Evolutionary conservation across 345 rosid species (phyloP), one percentile per base, ranked within the genome.

Genomic region (Crucihimalaya himalaica): DNA sequence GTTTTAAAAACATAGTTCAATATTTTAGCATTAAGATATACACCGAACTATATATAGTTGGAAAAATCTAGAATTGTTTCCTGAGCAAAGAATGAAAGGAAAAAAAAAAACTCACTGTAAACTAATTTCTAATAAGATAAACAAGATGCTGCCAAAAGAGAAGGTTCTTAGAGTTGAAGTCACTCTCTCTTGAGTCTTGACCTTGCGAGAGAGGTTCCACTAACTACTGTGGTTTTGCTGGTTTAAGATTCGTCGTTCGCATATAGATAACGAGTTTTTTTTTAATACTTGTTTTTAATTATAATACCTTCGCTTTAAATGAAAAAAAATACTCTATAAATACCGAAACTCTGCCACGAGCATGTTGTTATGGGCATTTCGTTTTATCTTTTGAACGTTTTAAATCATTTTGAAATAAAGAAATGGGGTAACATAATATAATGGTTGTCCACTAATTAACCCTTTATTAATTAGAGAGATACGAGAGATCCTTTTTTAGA

Each of bases 381-480:
- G 34, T 51, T 31, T 15, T 21, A 34, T 61, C 3, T 68, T 23
- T 2, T 55, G 7, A 71, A 58, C 18, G 0, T 14, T 23, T 16
- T 18, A 11, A 14, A 20, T 16, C 45, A 72, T 14, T 72, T 63
- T 25, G 14, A 42, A 54, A 45, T 70, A 65, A 57, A 57, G 16
- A 50, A 56, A 13, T 7, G 55, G 5, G 72, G 70, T 76, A 54
- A 69, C 66, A 76, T 70, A 70, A 70, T 77, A 66, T n/a, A 70
- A 57, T 64, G 67, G 60, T n/a, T 55, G 39, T 19, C 80, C 80
- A 70, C 80, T 77, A 77, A 77, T 77, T 70, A 77, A 76, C 52
- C 58, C 45, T 52, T 53, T 67, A 9, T 53, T 59, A 9, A 21
- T 35, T 45, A 55, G 50, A 55, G 50, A 61, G 70, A 75, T 28